phyloP scores from a whole-genome alignment of 2,329 filamentous ascomycete species.

The Diaporthe citriasiana region DNA sequence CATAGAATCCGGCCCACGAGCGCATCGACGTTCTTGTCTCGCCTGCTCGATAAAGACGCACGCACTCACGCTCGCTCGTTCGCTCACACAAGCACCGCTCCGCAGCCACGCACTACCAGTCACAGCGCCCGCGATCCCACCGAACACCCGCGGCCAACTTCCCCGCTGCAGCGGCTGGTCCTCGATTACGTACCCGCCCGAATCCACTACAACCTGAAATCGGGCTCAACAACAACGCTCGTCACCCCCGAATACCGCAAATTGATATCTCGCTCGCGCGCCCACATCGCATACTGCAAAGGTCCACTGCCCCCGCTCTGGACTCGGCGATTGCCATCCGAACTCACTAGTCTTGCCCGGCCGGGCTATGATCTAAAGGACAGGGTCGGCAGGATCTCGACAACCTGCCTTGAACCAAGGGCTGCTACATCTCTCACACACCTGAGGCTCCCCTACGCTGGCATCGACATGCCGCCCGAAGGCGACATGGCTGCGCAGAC shows the following conservation, averaged over 20 bases:
- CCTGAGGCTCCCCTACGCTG: slow-evolving; percentile 27
- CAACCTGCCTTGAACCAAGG: slow-evolving; percentile 5
- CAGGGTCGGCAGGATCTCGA: slow-evolving; percentile 22
- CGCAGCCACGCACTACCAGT: slow-evolving; percentile 2
- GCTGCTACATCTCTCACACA: background rate
- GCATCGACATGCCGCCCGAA: slow-evolving; percentile 53
- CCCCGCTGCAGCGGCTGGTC: slow-evolving; percentile 19
- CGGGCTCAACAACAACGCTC: slow-evolving; percentile 18
- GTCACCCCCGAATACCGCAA: background rate
- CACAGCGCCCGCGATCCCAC: slow-evolving; percentile 22
- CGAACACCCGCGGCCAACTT: slow-evolving; percentile 19
- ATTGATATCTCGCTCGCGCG: slow-evolving; percentile 13
- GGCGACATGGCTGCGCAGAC: slow-evolving; percentile 55
- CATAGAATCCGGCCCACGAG: slow-evolving; percentile 15
- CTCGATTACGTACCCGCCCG: slow-evolving; percentile 33
- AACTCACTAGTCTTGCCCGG: background rate
- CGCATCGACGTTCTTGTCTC: slow-evolving; percentile 20
- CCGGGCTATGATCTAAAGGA: slow-evolving; percentile 24
- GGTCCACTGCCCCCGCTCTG: slow-evolving; percentile 9
- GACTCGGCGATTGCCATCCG: slow-evolving; percentile 17
- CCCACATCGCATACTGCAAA: slow-evolving; percentile 8
- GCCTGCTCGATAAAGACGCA: slow-evolving; percentile 23
- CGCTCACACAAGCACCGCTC: background rate
- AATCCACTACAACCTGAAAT: slow-evolving; percentile 14
- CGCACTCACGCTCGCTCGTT: background rate